Evolutionary conservation across 495 filamentous ascomycete genomes (phyloP).

Genomic region (Trichoderma erinaceum): DNA sequence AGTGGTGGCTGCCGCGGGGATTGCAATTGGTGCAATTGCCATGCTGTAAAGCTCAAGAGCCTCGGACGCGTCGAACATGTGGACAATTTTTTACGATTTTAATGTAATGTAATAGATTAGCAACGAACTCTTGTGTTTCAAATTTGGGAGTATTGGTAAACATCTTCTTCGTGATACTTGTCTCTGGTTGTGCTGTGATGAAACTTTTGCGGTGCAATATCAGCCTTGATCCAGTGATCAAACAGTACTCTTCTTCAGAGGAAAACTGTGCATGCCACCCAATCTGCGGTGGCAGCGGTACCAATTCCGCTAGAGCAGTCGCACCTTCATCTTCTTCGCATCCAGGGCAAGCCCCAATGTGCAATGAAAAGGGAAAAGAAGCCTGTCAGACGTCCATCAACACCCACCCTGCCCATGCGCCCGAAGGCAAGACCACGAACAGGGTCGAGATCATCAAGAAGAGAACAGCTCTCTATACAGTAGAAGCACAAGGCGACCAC

Average conservation of each 20-base stretch:
- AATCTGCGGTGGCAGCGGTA: neutral
- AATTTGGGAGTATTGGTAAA: neutral
- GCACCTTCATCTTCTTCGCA: slow-evolving; percentile 34
- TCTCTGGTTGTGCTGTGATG: too few relatives aligned
- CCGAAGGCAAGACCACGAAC: slow-evolving; percentile 46
- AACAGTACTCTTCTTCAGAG: neutral
- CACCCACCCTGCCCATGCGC: slow-evolving; percentile 52
- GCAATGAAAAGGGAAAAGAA: slow-evolving; percentile 39
- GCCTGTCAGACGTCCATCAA: slow-evolving; percentile 61
- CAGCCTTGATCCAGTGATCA: too few relatives aligned
- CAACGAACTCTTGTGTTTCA: neutral
- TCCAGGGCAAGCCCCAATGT: slow-evolving; percentile 33
- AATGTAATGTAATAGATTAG: neutral
- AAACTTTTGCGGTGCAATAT: too few relatives aligned
- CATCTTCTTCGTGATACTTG: neutral
- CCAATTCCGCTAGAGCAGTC: slow-evolving; percentile 8
- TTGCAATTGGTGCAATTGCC: neutral
- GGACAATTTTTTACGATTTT: neutral
- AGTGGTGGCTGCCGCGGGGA: neutral
- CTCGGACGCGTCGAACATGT: neutral
- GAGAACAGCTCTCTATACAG: slow-evolving; percentile 52
- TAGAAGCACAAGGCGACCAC: slow-evolving; percentile 24
- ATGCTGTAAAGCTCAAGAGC: neutral
- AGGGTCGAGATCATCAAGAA: slow-evolving; percentile 54
- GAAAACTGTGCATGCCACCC: neutral